phyloP scores from a whole-genome alignment of 345 rosid species.

The Rhizophora mangle region DNA sequence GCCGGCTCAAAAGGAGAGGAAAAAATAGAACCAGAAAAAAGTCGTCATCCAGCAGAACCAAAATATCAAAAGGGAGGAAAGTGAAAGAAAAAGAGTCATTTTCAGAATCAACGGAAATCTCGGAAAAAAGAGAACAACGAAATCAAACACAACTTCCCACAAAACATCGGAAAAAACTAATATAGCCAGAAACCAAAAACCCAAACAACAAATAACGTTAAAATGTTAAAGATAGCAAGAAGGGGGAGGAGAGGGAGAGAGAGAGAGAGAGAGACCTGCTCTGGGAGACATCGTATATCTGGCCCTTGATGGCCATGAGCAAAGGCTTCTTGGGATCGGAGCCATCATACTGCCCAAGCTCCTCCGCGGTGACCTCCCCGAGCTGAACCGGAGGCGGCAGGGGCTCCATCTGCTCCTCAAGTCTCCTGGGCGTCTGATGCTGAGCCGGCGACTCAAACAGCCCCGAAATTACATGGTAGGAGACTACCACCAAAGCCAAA shows the following conservation, averaged over 20 bases:
- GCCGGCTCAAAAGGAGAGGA: background rate
- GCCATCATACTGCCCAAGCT: slow-evolving; percentile 83
- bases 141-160: no score
- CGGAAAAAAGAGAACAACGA: background rate
- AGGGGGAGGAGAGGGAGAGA: background rate
- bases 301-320: slow-evolving; percentile 97
- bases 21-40: background rate
- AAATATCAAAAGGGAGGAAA: background rate
- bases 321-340: slow-evolving; percentile 76
- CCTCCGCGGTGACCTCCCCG: slow-evolving; percentile 83
- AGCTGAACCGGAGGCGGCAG: slow-evolving; percentile 84
- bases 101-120: background rate
- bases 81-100: background rate
- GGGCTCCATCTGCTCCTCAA: slow-evolving; percentile 62
- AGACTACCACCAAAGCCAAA: slow-evolving; percentile 61
- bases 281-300: slow-evolving; percentile 98
- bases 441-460: slow-evolving; percentile 53
- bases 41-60: background rate
- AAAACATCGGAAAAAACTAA: no score
- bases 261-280: slow-evolving; percentile 57
- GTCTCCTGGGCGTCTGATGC: slow-evolving; percentile 41
- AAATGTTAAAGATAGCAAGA: background rate
- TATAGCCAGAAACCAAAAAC: background rate
- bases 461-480: slow-evolving; percentile 65
- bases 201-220: background rate